Conservation (phyloP, 495 filamentous ascomycete species). For the Polyplosphaeria fusca region DNA sequence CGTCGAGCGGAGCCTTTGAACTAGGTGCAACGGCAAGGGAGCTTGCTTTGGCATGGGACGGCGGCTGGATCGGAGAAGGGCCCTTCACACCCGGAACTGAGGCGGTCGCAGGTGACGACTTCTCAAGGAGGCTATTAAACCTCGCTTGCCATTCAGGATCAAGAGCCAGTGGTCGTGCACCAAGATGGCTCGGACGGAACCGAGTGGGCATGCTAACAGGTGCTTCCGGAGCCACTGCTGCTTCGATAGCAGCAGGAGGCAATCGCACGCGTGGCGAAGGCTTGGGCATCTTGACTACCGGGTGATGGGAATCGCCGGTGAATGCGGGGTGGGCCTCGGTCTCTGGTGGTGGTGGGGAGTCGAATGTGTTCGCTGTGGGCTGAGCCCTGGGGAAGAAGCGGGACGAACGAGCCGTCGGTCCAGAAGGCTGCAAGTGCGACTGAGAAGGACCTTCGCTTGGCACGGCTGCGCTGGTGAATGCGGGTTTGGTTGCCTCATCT, state of each 20-base stretch:
- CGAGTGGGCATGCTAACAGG: constrained; percentile 29
- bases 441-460: constrained; percentile 7
- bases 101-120: constrained; percentile 11
- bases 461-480: not conserved
- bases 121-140: constrained; percentile 31
- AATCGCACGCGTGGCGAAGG: constrained; percentile 38
- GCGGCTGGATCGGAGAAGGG: constrained; percentile 16
- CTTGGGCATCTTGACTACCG: constrained; percentile 40
- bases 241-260: constrained; percentile 32
- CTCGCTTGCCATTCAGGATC: constrained; percentile 31
- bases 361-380: constrained; percentile 10
- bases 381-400: constrained; percentile 28
- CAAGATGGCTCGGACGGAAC: constrained; percentile 2
- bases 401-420: constrained; percentile 19
- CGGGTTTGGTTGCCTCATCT: constrained; percentile 9
- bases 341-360: constrained; percentile 41
- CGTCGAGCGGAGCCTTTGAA: constrained; percentile 35
- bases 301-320: constrained; percentile 31
- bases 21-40: constrained; percentile 29
- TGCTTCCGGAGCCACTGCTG: constrained; percentile 7
- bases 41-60: constrained; percentile 8
- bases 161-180: constrained; percentile 32
- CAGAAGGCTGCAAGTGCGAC: constrained; percentile 5
- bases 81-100: not conserved
- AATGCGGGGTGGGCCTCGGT: constrained; percentile 36